Percentiles rank a stretch among this genome's conserved stretches.
Evolutionary conservation across 805 yeast genomes (phyloP).

Genomic region (Cyberlindnera lachancei): DNA sequence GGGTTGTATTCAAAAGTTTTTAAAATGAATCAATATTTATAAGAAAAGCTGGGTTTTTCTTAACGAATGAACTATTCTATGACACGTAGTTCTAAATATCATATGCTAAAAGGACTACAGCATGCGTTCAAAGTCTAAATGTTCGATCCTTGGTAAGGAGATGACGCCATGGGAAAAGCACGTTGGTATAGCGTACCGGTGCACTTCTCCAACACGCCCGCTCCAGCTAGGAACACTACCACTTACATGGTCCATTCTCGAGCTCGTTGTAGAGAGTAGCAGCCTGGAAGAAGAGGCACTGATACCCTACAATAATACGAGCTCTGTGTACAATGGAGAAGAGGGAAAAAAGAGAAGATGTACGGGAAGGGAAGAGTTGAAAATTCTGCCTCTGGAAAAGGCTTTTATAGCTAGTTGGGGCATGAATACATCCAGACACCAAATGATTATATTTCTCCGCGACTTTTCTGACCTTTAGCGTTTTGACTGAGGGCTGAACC

Average conservation of each 20-base stretch:
- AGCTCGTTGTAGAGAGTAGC: constrained; percentile 24
- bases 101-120: too few relatives aligned
- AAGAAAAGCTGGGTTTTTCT: too few relatives aligned
- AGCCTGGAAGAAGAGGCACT: constrained; percentile 18
- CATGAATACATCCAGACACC: too few relatives aligned
- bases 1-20: too few relatives aligned
- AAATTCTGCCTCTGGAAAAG: too few relatives aligned
- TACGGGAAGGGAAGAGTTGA: not conserved
- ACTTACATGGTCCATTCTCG: constrained; percentile 16
- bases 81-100: too few relatives aligned
- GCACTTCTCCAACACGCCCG: constrained; percentile 15
- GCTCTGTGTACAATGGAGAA: constrained; percentile 20
- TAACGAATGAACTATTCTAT: too few relatives aligned
- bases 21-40: too few relatives aligned
- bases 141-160: constrained; percentile 32
- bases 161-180: constrained; percentile 22
- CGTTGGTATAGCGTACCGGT: constrained; percentile 7
- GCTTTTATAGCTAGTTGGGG: too few relatives aligned
- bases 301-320: constrained; percentile 25
- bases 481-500: too few relatives aligned
- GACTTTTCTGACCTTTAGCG: too few relatives aligned
- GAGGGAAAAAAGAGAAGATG: constrained; percentile 4
- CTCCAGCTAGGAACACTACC: constrained; percentile 28
- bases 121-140: constrained; percentile 7
- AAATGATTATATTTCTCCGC: too few relatives aligned